Evolutionary conservation across 2,329 filamentous ascomycete species (phyloP), one percentile per base, ranked within the genome.

Genomic region (Ceratocystis albifundus): DNA sequence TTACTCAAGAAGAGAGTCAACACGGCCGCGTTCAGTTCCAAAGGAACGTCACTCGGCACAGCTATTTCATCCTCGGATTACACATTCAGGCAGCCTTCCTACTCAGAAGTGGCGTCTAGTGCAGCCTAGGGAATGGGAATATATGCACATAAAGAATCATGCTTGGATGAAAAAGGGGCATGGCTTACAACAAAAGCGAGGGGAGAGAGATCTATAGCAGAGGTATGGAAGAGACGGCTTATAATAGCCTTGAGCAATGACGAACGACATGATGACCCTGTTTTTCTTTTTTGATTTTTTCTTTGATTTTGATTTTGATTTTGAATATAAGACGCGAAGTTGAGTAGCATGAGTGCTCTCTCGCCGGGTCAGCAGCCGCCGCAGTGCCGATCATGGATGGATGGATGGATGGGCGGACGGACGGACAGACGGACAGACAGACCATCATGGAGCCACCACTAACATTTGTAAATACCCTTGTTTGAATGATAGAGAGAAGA

Each of bases 21-120:
- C 55, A 12, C 32, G 32, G 32, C 12, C 3, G 45, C 48, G 17
- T 57, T 61, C n/a, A 64, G 53, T 10, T 62, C 36, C 36, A 67
- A 67, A 44, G 61, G 30, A 36, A 62, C 41, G 10, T 67, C 65
- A 10, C 44, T 61, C 15, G 65, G 61, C 1, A 61, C 65, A 5
- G 62, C 50, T 15, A 64, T 65, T 32, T 64, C 65, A 22, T 67
- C 65, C 10, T 44, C 41, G n/a, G 55, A 41, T 46, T 67, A 67
- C 22, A 36, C 48, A 10, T 55, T 53, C 61, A 64, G 20, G 4
- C 57, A 45, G 44, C 25, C 30, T 28, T 59, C 30, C 36, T 67
- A 67, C 44, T 45, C 61, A n/a, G 62, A 64, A 50, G 32, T 50
- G 25, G 53, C 61, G 22, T 48, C 44, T 48, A 46, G 44, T 48